Base-by-base conservation (phyloP, 1,284 basidiomycete genomes). In the Fistulinella staudtii region DNA sequence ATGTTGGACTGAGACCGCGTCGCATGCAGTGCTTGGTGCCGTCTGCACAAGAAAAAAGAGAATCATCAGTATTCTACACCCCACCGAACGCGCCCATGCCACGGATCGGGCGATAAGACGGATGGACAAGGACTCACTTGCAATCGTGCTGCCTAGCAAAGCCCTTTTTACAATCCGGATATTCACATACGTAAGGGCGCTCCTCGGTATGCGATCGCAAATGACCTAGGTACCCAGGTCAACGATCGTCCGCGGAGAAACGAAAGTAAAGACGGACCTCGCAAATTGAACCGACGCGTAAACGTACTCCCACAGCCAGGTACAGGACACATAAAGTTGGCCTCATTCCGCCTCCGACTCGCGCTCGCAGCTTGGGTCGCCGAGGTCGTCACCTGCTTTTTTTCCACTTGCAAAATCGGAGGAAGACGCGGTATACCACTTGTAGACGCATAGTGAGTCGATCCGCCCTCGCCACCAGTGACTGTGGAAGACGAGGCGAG, bases 101-200 rank as follows among this genome's bases (percentile, higher is more conserved):
- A n/a, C n/a, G n/a, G n/a, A n/a, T n/a, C n/a, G n/a, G n/a, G n/a
- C n/a, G n/a, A n/a, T n/a, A 15, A 15, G 29, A 30, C n/a, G 29
- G 15, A n/a, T n/a, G 29, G 14, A n/a, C n/a, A 30, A 33, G 36
- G 5, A 79, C 85, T 54, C 72, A 89, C 81, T 95, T 95, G 85
- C 93, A 95, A 65, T 97, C 93, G 66, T 96, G 93, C 64, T 93
- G 90, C 36, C 93, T 79, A 27, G 93, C 93, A 62, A 96, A 96
- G 20, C 90, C 85, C 63, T 96, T 96, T 58, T 87, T 88, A 65
- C 93, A 97, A 13, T 90, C 92, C 3, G 90, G 89, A 79, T 89
- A 93, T 47, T 89, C 82, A 65, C 93, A 97, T 51, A 92, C 81
- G 68, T 92, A 97, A 27, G 93, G 93, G 46, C 92, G 75, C 67